Evolutionary conservation across 352 stramenopile species (phyloP).

Genomic region (Plasmopara halstedii): DNA sequence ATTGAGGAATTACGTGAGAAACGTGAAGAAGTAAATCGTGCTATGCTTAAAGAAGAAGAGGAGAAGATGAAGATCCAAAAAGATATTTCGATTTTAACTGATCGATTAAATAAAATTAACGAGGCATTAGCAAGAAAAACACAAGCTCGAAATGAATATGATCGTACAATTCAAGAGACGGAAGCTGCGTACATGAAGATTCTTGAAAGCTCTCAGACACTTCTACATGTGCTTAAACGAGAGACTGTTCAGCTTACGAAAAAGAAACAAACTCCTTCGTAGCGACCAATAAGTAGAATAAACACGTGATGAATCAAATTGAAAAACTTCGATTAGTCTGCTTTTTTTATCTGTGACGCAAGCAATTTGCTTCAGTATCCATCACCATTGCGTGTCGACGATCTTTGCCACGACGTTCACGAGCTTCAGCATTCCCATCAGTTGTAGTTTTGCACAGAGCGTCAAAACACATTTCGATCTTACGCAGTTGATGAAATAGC

Average conservation of each 20-base stretch:
- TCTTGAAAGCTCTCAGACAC: conserved; percentile 90
- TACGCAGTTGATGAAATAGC: conserved; percentile 65
- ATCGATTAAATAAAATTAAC: conserved; percentile 89
- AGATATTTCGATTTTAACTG: conserved; percentile 87
- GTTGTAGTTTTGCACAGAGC: conserved; percentile 31
- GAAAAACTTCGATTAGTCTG: too few species aligned
- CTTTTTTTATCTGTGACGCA: conserved; percentile 55
- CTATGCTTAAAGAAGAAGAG: conserved; percentile 92
- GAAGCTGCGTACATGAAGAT: conserved; percentile 96
- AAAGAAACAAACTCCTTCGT: conserved; percentile 90
- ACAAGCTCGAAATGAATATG: conserved; percentile 89
- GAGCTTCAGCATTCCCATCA: conserved; percentile 23
- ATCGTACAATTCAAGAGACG: conserved; percentile 91
- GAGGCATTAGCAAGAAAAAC: conserved; percentile 86
- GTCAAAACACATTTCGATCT: conserved; percentile 60
- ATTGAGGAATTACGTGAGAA: conserved; percentile 92
- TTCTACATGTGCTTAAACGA: conserved; percentile 92
- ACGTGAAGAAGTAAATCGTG: conserved; percentile 86
- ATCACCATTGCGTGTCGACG: conserved; percentile 61
- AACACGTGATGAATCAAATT: too few species aligned
- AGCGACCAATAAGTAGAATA: background rate
- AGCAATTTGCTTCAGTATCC: conserved; percentile 47
- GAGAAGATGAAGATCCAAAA: conserved; percentile 94
- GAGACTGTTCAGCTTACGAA: conserved; percentile 92
- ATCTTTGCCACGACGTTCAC: conserved; percentile 60